phyloP scores from a whole-genome alignment of 441 rosid species.

The Jatropha podagrica region DNA sequence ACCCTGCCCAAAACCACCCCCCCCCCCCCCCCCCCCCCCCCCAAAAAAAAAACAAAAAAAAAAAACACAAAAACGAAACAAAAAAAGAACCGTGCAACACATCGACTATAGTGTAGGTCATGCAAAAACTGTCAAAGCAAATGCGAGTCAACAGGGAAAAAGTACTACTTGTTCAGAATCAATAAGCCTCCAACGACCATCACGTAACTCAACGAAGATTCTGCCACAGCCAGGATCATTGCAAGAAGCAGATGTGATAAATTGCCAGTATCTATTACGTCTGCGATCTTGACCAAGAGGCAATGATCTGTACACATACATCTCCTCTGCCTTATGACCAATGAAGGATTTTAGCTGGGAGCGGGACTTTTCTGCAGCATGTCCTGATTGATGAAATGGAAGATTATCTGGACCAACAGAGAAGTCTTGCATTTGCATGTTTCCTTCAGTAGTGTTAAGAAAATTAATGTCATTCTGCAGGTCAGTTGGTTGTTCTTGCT shows the following conservation, averaged over 20 bases:
- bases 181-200: constrained; percentile 79
- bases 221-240: constrained; percentile 88
- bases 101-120: background rate
- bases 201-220: constrained; percentile 69
- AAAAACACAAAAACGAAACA: too few species aligned
- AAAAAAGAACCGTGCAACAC: background rate
- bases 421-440: constrained; percentile 56
- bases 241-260: constrained; percentile 60
- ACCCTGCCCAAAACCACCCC: too few species aligned
- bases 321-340: constrained; percentile 81
- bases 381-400: constrained; percentile 53
- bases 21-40: too few species aligned
- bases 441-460: constrained; percentile 44
- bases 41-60: too few species aligned
- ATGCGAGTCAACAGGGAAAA: background rate
- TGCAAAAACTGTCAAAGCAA: background rate
- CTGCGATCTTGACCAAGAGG: constrained; percentile 93
- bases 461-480: constrained; percentile 38
- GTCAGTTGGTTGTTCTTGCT: constrained; percentile 43
- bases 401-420: constrained; percentile 49
- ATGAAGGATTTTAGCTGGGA: constrained; percentile 69
- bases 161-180: constrained; percentile 64
- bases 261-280: constrained; percentile 82
- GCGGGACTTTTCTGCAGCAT: constrained; percentile 64
- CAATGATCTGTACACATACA: constrained; percentile 70